Percentiles rank a stretch among this genome's conserved stretches.
Evolutionary conservation across 441 rosid genomes (phyloP).

Genomic region (Adansonia grandidieri): DNA sequence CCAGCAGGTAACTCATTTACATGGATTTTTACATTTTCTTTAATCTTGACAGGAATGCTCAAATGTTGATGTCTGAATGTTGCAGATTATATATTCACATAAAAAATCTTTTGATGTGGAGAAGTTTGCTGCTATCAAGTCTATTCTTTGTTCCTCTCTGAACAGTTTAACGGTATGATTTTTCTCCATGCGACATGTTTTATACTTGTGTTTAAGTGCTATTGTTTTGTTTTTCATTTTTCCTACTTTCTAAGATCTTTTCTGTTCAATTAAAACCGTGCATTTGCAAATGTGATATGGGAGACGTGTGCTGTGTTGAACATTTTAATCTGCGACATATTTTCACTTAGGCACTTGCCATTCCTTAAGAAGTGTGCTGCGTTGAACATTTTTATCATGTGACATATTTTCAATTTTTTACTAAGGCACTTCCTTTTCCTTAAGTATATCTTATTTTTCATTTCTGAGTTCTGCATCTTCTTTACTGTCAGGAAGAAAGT

Average conservation of each 20-base stretch:
- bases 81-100: constrained; percentile 77
- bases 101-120: constrained; percentile 65
- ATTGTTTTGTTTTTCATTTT: background rate
- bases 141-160: constrained; percentile 52
- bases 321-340: too few species aligned
- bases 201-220: background rate
- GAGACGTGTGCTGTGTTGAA: background rate
- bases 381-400: constrained; percentile 9
- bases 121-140: constrained; percentile 58
- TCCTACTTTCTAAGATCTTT: background rate
- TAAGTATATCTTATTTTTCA: background rate
- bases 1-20: constrained; percentile 61
- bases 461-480: constrained; percentile 18
- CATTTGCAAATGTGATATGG: background rate
- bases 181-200: constrained; percentile 19
- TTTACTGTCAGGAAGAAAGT: constrained; percentile 44
- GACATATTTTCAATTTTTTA: constrained; percentile 20
- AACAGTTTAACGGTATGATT: constrained; percentile 51
- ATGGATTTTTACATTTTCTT: constrained; percentile 21
- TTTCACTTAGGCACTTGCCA: too few species aligned
- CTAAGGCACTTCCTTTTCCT: background rate
- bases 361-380: too few species aligned
- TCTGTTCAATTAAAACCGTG: background rate
- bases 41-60: background rate
- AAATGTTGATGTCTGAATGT: constrained; percentile 31